A percentile compares a stretch with the other conserved stretches of the same genome.
These are phyloP conservation scores for Hamamelis virginiana DNA, from an alignment of 164 flowering plant species.

Conservation along the genomic window DNA sequence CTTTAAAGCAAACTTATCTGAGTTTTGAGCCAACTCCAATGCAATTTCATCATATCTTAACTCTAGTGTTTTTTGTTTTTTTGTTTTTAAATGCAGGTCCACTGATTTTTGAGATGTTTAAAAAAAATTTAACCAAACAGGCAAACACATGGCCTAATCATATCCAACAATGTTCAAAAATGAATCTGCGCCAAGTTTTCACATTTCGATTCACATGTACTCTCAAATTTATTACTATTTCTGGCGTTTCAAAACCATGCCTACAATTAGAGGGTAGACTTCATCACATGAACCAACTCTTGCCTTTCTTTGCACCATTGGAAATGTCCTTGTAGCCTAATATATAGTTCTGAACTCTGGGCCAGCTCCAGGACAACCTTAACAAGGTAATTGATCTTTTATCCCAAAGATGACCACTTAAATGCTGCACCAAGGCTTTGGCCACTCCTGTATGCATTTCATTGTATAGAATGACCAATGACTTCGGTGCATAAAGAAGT, in stretches of 20 bases:
- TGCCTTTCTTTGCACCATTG: background rate
- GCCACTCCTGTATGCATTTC: background rate
- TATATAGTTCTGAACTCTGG: background rate
- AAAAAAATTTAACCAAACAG: background rate
- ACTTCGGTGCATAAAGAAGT: background rate
- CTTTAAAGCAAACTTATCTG: background rate
- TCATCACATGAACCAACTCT: conserved; percentile 1
- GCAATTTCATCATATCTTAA: too few species aligned
- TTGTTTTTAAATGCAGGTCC: background rate
- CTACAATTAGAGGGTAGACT: background rate
- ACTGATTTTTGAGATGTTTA: background rate
- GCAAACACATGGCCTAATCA: background rate
- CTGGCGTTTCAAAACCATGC: background rate
- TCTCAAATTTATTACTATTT: background rate
- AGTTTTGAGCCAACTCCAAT: too few species aligned
- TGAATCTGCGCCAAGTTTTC: too few species aligned
- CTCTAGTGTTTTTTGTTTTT: too few species aligned
- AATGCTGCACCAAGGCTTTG: background rate
- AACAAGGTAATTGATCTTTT: background rate
- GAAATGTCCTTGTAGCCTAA: background rate
- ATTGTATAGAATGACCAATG: background rate
- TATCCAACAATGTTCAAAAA: background rate
- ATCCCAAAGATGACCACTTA: background rate
- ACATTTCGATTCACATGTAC: background rate
- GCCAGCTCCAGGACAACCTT: background rate